A percentile compares a stretch with the other conserved stretches of the same genome.
phyloP scores from a whole-genome alignment of 2,329 filamentous ascomycete genomes.

The Blastomyces gilchristii region DNA sequence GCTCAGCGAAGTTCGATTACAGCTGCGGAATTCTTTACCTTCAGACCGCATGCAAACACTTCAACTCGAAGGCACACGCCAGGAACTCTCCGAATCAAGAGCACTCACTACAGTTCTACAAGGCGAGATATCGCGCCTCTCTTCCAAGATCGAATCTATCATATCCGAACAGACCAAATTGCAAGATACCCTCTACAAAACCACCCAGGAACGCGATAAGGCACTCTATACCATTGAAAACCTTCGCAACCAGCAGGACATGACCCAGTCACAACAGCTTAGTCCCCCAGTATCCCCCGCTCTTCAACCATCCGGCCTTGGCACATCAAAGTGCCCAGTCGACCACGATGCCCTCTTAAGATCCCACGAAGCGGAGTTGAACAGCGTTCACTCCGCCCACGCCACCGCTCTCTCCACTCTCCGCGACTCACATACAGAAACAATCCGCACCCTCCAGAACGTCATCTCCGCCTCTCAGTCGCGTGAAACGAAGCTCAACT shows the following conservation, averaged over 20 bases:
- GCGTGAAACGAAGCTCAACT: conserved; percentile 26
- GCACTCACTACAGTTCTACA: conserved; percentile 30
- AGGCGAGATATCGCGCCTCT: conserved; percentile 31
- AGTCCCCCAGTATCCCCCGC: conserved; percentile 25
- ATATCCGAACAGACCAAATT: conserved; percentile 24
- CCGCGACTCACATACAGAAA: conserved; percentile 29
- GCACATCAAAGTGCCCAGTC: neutral
- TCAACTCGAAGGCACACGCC: conserved; percentile 27
- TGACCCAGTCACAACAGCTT: conserved; percentile 20
- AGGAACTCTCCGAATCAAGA: conserved; percentile 30
- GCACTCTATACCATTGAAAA: conserved; percentile 24
- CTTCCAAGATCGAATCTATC: conserved; percentile 27
- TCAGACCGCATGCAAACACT: conserved; percentile 25
- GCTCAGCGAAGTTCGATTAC: conserved; percentile 22
- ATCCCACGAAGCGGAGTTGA: conserved; percentile 28
- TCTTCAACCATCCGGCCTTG: conserved; percentile 11
- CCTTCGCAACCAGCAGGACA: conserved; percentile 20
- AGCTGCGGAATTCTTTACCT: conserved; percentile 23
- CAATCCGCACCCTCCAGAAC: conserved; percentile 28
- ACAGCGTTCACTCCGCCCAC: conserved; percentile 30
- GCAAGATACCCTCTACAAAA: conserved; percentile 23
- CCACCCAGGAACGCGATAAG: conserved; percentile 25
- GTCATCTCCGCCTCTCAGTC: conserved; percentile 27
- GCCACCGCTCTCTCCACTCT: conserved; percentile 29
- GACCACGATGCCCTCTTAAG: conserved; percentile 21